Conservation (phyloP, 768 basidiomycete genomes). For the Clitopilus passeckerianus region DNA sequence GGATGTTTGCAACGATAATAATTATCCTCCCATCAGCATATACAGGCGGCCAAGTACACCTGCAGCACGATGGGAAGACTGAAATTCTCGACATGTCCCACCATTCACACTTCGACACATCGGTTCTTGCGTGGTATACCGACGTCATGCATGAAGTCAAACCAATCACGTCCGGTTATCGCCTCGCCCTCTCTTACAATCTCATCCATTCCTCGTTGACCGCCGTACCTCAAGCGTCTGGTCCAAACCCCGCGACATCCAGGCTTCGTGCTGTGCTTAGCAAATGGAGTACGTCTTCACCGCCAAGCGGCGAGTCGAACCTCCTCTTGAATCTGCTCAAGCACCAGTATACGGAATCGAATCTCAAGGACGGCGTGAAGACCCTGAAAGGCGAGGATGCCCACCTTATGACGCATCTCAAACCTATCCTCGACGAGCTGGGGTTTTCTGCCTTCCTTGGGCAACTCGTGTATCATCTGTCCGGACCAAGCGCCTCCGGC, state of each 20-base stretch:
- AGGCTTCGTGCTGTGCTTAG: not conserved
- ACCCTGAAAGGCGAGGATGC: not conserved
- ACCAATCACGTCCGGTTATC: not conserved
- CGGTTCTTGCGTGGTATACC: not conserved
- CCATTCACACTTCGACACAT: conserved; percentile 8
- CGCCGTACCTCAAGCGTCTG: not conserved
- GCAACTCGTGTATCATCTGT: not conserved
- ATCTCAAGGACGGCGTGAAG: not conserved
- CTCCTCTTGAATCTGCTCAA: not conserved
- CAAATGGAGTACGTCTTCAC: not conserved
- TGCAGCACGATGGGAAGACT: conserved; percentile 19
- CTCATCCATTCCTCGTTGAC: not conserved
- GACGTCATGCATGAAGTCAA: not conserved
- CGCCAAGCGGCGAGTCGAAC: not conserved
- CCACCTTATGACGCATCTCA: not conserved
- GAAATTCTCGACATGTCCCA: conserved; percentile 20
- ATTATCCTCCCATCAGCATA: conserved; percentile 14
- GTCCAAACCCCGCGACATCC: not conserved
- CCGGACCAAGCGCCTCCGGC: not conserved
- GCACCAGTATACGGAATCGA: not conserved
- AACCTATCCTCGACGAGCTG: not conserved
- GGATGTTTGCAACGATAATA: not conserved
- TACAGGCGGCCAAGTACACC: conserved; percentile 28
- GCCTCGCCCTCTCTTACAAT: not conserved
- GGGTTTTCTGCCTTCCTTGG: not conserved